phyloP scores from a whole-genome alignment of 352 stramenopile species.

The Phytophthora colocasiae region DNA sequence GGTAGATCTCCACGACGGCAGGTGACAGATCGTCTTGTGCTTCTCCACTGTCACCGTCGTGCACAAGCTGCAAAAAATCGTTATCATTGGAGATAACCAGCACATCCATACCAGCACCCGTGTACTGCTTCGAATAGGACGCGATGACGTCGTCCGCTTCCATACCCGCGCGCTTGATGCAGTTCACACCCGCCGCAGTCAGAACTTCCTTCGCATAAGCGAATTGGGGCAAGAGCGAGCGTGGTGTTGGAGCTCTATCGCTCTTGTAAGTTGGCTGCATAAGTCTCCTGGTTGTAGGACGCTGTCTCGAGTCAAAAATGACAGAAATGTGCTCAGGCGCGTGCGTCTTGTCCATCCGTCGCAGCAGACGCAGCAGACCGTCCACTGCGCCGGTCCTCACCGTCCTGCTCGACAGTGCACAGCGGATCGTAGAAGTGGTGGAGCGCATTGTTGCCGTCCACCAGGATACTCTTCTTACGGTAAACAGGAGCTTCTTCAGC shows the following conservation, averaged over 20 bases:
- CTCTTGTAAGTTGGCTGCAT: slow-evolving; percentile 67
- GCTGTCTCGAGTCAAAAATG: slow-evolving; percentile 64
- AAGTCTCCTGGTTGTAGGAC: slow-evolving; percentile 50
- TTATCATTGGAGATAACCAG: slow-evolving; percentile 78
- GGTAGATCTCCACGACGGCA: slow-evolving; percentile 69
- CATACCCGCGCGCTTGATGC: slow-evolving; percentile 54
- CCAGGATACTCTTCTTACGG: slow-evolving; percentile 54
- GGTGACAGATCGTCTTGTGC: not conserved
- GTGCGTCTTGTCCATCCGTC: slow-evolving; percentile 58
- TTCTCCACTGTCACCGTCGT: slow-evolving; percentile 16
- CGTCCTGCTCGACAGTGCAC: slow-evolving; percentile 36
- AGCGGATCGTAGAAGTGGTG: slow-evolving; percentile 68
- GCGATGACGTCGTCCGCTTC: slow-evolving; percentile 78
- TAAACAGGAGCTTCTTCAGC: slow-evolving; percentile 1
- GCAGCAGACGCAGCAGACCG: slow-evolving; percentile 50
- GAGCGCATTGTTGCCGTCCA: slow-evolving; percentile 74
- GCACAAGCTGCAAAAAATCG: slow-evolving; percentile 72
- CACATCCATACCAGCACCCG: slow-evolving; percentile 54
- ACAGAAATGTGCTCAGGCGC: slow-evolving; percentile 59
- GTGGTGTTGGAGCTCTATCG: slow-evolving; percentile 44
- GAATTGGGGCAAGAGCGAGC: slow-evolving; percentile 52
- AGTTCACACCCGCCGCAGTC: slow-evolving; percentile 44
- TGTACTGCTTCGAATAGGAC: slow-evolving; percentile 58
- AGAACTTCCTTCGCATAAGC: slow-evolving; percentile 45
- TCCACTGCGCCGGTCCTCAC: slow-evolving; percentile 51